Base-by-base conservation (phyloP, 352 stramenopile species). In the Thraustotheca clavata region DNA sequence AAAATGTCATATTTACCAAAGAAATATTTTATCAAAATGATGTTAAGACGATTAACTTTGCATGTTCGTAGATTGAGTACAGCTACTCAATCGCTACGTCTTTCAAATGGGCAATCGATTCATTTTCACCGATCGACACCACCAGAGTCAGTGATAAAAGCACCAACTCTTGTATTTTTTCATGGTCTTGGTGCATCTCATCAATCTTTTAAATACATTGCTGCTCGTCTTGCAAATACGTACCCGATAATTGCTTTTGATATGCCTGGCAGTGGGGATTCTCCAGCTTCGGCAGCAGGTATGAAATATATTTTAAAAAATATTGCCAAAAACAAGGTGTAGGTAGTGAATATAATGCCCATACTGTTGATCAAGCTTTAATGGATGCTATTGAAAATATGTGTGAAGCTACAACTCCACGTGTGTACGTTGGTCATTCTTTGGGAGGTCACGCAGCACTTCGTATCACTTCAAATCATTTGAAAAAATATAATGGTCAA, bases 231-330 rank as follows among this genome's bases (percentile, higher is more conserved):
- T 12, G 50, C 14, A 12, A n/a, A 43, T 18, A 14, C 31, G 7
- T 60, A 60, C 50, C 50, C 50, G 26, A 41, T 60, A 27, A 43
- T 60, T 20, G 50, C 50, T 16, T 60, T 60, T 46, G 50, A 60
- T 18, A 43, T 60, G 31, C 50, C 50, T 20, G 50, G 50, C 24
- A 60, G 34, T 6, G 50, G 26, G 6, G n/a, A 38, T 18, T 60
- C 50, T 3, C 1, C 29, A 6, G 50, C 33, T 9, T 34, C 6
- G 33, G 50, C 32, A 18, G 50, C 50, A 49, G 50, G 50, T 60
- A 26, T n/a, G n/a, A n/a, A n/a, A n/a, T n/a, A n/a, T n/a, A 50
- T 7, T 6, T 50, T 14, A 7, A 7, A 14, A 27, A 22, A 14
- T 14, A 7, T 14, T 50, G 7, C 27, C 14, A 50, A 22, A 27